Evolutionary conservation across 2,329 filamentous ascomycete species (phyloP), one percentile per base, ranked within the genome.

Genomic region (Epichloe gansuensis): DNA sequence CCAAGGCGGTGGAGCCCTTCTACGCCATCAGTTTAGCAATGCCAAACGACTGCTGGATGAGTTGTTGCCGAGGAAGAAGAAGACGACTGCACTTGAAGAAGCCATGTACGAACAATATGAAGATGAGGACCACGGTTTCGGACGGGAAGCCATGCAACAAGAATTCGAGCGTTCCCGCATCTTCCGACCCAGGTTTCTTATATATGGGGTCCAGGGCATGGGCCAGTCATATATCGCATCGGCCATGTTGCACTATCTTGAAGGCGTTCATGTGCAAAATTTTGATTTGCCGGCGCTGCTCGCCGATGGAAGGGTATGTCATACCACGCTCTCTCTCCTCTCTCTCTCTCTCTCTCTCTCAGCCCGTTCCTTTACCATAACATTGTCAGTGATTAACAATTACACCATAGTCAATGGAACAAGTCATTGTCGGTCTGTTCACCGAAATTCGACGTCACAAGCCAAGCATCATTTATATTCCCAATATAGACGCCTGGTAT

Each of bases 391-490:
- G 6, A 21, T 23, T 35, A 46, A 50, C 62, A 66, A 55, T 65
- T 58, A 12, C 12, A n/a, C 34, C 37, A 42, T 55, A 81, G 72
- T 82, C 88, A 1, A 79, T 86, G 15, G 93, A 97, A 71, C 87
- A 93, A 59, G 88, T 91, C 9, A 82, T 98, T 57, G 89, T 95
- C 12, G 85, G 91, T 58, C 76, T 95, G 7, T 97, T 98, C 63
- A 83, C 88, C 1, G 93, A 97, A 70, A 88, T 95, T 39, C 88
- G 91, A 67, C 83, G 91, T 39, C 90, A 96, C 65, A 96, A 95
- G 67, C 93, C 93, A 0, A 94, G 90, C 65, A 88, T 97, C 39
- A 93, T 98, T 50, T 97, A 91, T 68, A 86, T 98, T 44, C 91
- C 93, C 2, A 85, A 90, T 59, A 81, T 97, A 48, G 87, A 95